Evolutionary conservation across 768 basidiomycete genomes (phyloP).

Genomic region (Leccinellum luteum): DNA sequence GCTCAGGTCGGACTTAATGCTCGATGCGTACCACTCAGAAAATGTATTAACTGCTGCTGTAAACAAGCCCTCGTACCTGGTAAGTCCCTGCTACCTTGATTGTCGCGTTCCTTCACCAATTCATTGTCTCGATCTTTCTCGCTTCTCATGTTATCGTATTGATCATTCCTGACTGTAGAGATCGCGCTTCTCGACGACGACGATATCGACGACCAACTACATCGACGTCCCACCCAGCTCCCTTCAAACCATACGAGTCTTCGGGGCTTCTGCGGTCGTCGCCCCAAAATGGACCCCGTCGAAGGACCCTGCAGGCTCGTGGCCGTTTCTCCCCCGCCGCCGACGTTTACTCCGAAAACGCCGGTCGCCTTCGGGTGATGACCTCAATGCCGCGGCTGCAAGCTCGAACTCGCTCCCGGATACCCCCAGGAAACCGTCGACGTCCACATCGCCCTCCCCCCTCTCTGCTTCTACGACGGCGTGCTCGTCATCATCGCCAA

Average conservation of each 20-base stretch:
- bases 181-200: conserved; percentile 37
- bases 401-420: conserved; percentile 4
- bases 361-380: conserved; percentile 15
- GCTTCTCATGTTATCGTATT: not conserved
- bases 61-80: conserved; percentile 6
- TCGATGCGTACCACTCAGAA: conserved; percentile 18
- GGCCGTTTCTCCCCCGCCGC: conserved; percentile 23
- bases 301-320: conserved; percentile 15
- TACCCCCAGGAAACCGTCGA: conserved; percentile 13
- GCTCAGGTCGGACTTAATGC: conserved; percentile 22
- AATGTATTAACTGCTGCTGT: conserved; percentile 1
- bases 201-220: conserved; percentile 33
- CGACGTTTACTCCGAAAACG: conserved; percentile 32
- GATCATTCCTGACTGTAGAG: conserved; percentile 13
- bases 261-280: not conserved
- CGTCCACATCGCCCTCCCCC: conserved; percentile 7
- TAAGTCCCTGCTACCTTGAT: conserved; percentile 10
- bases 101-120: not conserved
- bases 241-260: not conserved
- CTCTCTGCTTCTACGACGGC: not conserved
- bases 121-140: not conserved
- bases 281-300: conserved; percentile 2
- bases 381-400: not conserved
- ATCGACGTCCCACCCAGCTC: conserved; percentile 14
- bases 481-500: not conserved